Percentiles rank a stretch among this genome's conserved stretches.
Evolutionary conservation across 352 stramenopile genomes (phyloP).

Genomic region (Phytophthora nicotianae): DNA sequence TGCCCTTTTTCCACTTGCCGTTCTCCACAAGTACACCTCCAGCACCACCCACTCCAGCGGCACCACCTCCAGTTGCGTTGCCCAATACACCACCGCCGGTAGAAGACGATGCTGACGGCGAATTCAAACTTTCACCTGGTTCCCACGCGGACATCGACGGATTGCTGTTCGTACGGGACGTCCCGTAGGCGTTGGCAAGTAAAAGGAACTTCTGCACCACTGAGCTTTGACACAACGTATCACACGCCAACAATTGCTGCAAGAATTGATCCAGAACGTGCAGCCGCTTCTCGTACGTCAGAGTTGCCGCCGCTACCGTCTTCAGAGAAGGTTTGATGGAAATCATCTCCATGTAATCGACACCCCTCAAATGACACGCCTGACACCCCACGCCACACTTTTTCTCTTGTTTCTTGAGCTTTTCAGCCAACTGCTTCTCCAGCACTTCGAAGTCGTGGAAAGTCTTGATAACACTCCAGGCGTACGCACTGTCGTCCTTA

Average conservation of each 20-base stretch:
- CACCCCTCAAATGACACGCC: conserved; percentile 62
- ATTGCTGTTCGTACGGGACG: conserved; percentile 9
- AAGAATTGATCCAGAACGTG: conserved; percentile 72
- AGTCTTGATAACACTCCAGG: conserved; percentile 73
- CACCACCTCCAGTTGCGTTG: conserved; percentile 17
- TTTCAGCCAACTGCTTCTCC: conserved; percentile 69
- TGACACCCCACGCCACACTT: conserved; percentile 49
- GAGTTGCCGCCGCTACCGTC: conserved; percentile 36
- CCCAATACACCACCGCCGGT: conserved; percentile 8
- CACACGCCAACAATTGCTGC: conserved; percentile 68
- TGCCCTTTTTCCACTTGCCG: conserved; percentile 65
- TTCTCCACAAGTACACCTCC: conserved; percentile 62
- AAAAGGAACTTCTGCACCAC: conserved; percentile 77
- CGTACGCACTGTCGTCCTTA: conserved; percentile 55
- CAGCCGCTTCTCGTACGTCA: conserved; percentile 71
- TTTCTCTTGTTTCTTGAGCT: conserved; percentile 76
- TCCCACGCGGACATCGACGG: conserved; percentile 25
- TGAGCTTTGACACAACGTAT: conserved; percentile 79
- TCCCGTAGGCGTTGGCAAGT: conserved; percentile 40
- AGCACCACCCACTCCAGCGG: conserved; percentile 1
- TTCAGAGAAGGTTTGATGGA: conserved; percentile 54
- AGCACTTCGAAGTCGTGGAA: conserved; percentile 76
- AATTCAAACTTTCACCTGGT: conserved; percentile 18
- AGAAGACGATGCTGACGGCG: conserved; percentile 16
- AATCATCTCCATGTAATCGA: conserved; percentile 73